Conservation (phyloP, 305 asterid genomes). For the Fraxinus greggii region DNA sequence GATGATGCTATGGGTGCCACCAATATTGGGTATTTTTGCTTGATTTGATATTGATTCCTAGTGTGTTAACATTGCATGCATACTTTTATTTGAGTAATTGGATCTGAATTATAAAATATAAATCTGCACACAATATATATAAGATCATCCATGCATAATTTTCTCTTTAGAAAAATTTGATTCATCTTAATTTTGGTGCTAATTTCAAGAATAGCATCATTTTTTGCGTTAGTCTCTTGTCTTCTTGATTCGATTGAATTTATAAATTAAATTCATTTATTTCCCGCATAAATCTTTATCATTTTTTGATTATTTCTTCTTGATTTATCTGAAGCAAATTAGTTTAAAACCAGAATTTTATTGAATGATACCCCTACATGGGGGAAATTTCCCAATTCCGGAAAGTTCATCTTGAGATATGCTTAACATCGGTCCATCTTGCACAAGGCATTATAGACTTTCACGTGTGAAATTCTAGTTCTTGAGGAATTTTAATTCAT, state of each 20-base stretch:
- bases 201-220: neutral
- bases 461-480: neutral
- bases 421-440: neutral
- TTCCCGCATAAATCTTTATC: neutral
- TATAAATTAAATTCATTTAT: neutral
- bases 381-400: neutral
- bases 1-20: constrained; percentile 21
- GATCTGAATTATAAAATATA: neutral
- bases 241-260: neutral
- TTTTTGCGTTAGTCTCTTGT: neutral
- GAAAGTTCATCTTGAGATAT: neutral
- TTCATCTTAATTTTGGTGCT: neutral
- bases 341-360: neutral
- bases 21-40: constrained; percentile 28
- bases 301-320: neutral
- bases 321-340: neutral
- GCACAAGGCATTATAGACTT: neutral
- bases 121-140: neutral
- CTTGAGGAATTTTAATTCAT: neutral
- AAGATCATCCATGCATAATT: neutral
- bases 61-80: constrained; percentile 22
- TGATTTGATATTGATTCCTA: neutral
- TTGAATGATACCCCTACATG: neutral
- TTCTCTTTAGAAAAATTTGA: neutral
- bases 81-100: neutral